Conservation (phyloP, 176 grass and related monocot genomes). For the Elaeis guineensis region DNA sequence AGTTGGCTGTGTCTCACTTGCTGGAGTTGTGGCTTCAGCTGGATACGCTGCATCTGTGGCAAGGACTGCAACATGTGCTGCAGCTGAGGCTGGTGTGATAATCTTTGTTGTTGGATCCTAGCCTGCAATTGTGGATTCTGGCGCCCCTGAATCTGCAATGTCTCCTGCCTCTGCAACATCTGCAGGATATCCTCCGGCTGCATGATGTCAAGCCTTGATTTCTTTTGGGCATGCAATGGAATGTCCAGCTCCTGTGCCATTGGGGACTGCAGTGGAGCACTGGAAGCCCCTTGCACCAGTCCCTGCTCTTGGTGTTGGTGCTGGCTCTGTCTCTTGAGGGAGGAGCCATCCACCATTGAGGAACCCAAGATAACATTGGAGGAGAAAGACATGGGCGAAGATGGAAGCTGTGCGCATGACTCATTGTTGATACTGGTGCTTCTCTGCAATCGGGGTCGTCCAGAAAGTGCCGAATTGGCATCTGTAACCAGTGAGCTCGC, state of each 20-base stretch:
- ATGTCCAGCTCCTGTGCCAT: slow-evolving; percentile 12
- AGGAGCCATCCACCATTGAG: slow-evolving; percentile 77
- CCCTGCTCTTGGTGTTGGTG: slow-evolving; percentile 54
- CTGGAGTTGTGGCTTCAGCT: slow-evolving; percentile 43
- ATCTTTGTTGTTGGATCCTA: slow-evolving; percentile 60
- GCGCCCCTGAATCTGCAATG: slow-evolving; percentile 43
- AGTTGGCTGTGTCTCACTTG: slow-evolving; percentile 47
- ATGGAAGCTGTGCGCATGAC: slow-evolving; percentile 73
- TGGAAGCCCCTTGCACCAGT: slow-evolving; percentile 52
- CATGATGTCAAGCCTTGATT: slow-evolving; percentile 57
- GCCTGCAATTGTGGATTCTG: slow-evolving; percentile 83
- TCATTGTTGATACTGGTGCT: slow-evolving; percentile 86
- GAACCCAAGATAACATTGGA: slow-evolving; percentile 92
- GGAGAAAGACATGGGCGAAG: slow-evolving; percentile 99
- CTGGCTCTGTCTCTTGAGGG: slow-evolving; percentile 65
- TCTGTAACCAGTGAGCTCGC: slow-evolving; percentile 89
- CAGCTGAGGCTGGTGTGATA: slow-evolving; percentile 58
- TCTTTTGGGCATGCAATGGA: slow-evolving; percentile 64
- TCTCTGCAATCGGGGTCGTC: slow-evolving; percentile 70
- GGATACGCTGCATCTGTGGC: slow-evolving; percentile 51
- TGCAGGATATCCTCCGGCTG: slow-evolving; percentile 72
- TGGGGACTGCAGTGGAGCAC: slow-evolving; percentile 68
- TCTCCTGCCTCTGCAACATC: slow-evolving; percentile 46
- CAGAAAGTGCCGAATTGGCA: slow-evolving; percentile 75
- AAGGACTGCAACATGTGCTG: slow-evolving; percentile 61